A percentile compares a stretch with the other conserved stretches of the same genome.
Evolutionary conservation across 2,329 filamentous ascomycete genomes (phyloP).

Genomic region (Fusarium palustre): DNA sequence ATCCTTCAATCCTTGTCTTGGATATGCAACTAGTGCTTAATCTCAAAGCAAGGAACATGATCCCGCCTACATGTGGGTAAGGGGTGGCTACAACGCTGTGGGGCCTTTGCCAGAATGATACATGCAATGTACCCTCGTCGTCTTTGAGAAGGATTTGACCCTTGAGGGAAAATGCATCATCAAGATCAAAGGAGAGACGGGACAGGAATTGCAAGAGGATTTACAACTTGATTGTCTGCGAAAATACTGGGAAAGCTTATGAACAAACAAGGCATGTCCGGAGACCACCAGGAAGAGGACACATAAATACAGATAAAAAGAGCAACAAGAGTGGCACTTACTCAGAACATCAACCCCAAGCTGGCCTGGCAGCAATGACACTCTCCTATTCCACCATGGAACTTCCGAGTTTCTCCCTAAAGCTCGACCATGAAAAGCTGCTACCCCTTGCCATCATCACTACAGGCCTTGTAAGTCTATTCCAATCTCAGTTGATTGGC

Average conservation of each 20-base stretch:
- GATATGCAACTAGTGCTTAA: neutral
- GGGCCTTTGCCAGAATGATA: neutral
- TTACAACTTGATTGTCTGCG: neutral
- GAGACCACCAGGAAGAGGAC: neutral
- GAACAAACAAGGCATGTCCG: neutral
- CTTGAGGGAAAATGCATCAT: neutral
- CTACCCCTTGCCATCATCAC: neutral
- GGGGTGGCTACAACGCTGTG: neutral
- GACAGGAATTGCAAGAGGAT: neutral
- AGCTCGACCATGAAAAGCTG: neutral
- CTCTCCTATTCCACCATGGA: neutral
- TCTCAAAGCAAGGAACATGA: neutral
- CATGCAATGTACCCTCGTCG: neutral
- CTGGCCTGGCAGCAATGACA: neutral
- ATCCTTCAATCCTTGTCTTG: neutral
- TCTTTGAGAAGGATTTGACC: neutral
- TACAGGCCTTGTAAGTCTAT: neutral
- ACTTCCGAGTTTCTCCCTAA: neutral
- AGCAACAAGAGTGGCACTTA: neutral
- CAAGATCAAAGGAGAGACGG: neutral
- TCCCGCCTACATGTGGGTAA: neutral
- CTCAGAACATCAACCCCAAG: neutral
- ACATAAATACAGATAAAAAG: neutral
- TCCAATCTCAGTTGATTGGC: rapidly evolving
- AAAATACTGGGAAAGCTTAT: neutral